Percentiles rank a stretch among this genome's conserved stretches.
Conservation (phyloP, 441 rosid species). For the Daphne laureola region DNA sequence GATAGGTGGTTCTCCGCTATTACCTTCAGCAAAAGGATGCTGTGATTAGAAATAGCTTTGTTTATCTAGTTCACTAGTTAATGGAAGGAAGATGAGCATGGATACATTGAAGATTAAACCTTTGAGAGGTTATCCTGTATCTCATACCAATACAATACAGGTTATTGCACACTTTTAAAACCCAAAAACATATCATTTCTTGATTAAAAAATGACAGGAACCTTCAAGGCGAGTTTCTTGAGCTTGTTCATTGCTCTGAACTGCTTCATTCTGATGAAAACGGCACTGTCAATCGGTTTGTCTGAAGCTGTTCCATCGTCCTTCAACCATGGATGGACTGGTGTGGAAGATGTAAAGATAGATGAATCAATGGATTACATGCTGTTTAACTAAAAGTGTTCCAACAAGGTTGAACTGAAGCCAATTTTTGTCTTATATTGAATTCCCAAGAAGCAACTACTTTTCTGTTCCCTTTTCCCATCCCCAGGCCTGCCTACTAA, state of each 20-base stretch:
- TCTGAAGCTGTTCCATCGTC: slow-evolving; percentile 55
- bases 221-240: slow-evolving; percentile 85
- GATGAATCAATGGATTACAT: neutral
- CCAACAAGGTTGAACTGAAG: slow-evolving; percentile 1
- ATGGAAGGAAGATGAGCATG: no score
- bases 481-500: neutral
- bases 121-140: no score
- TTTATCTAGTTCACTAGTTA: no score
- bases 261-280: slow-evolving; percentile 71
- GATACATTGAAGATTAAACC: no score
- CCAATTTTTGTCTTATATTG: neutral
- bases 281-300: slow-evolving; percentile 73
- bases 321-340: slow-evolving; percentile 87
- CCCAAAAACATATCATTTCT: no score
- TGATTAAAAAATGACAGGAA: slow-evolving; percentile 4
- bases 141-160: no score
- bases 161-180: no score
- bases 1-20: slow-evolving; percentile 70
- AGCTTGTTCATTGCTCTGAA: slow-evolving; percentile 88
- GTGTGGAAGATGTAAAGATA: slow-evolving; percentile 15
- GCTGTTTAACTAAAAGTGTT: neutral
- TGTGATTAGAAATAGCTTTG: neutral
- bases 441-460: neutral
- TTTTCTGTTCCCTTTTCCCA: no score
- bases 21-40: slow-evolving; percentile 32